Conservation (phyloP, 257 asterid genomes). For the Forsythia viridissima region DNA sequence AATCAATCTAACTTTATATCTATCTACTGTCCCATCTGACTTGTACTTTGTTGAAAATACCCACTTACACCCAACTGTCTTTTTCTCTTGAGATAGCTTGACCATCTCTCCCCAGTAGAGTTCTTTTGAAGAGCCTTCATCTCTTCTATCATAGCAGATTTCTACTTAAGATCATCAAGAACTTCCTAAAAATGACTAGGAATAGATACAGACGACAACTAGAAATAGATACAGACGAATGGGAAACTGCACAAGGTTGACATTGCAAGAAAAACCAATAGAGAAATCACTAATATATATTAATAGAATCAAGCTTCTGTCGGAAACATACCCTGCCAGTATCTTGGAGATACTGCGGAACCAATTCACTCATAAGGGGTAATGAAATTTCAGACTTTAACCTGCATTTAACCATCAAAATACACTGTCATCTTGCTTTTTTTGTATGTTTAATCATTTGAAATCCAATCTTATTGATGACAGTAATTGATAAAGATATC, state of each 20-base stretch:
- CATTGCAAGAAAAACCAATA: slow-evolving; percentile 1
- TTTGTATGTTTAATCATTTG: background rate
- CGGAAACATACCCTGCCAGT: slow-evolving; percentile 67
- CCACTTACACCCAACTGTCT: too few species aligned
- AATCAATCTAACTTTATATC: too few species aligned
- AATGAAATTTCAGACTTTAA: slow-evolving; percentile 83
- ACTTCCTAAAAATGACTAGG: too few species aligned
- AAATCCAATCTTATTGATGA: background rate
- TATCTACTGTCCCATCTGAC: too few species aligned
- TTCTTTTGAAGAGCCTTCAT: too few species aligned
- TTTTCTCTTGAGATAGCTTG: too few species aligned
- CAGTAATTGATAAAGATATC: slow-evolving; percentile 5
- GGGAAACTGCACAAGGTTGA: slow-evolving; percentile 14
- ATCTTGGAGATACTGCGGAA: slow-evolving; percentile 94
- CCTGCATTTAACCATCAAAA: slow-evolving; percentile 53
- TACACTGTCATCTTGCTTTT: slow-evolving; percentile 8
- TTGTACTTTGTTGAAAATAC: too few species aligned
- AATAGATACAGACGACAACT: too few species aligned
- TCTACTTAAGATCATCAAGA: too few species aligned
- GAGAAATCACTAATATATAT: slow-evolving; percentile 14
- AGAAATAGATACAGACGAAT: background rate
- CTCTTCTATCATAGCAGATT: too few species aligned
- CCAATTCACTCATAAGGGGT: slow-evolving; percentile 88
- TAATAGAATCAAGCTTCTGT: slow-evolving; percentile 27
- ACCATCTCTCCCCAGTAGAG: too few species aligned